A percentile compares a stretch with the other conserved stretches of the same genome.
phyloP scores from a whole-genome alignment of 2,329 filamentous ascomycete genomes.

The Pyrenophora teres region DNA sequence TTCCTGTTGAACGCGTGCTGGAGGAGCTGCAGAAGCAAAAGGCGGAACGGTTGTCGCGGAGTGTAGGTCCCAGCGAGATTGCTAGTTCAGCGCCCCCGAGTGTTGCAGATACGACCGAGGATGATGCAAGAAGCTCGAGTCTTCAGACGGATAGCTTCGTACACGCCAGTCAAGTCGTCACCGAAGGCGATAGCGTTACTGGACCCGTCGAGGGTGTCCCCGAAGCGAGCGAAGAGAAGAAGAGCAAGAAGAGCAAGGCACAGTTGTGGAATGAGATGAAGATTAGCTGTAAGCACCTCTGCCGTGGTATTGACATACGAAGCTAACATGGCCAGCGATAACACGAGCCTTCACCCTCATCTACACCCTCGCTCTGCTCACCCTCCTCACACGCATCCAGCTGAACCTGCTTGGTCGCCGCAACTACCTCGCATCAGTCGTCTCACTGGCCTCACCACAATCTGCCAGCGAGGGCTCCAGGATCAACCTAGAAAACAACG shows the following conservation, averaged over 20 bases:
- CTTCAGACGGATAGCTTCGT: slow-evolving; percentile 80
- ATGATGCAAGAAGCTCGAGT: slow-evolving; percentile 79
- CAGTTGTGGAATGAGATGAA: slow-evolving; percentile 98
- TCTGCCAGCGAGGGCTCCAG: slow-evolving; percentile 68
- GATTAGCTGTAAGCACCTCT: slow-evolving; percentile 75
- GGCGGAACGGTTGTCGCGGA: slow-evolving; percentile 68
- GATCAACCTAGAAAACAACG: slow-evolving; percentile 90
- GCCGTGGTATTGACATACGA: slow-evolving; percentile 2
- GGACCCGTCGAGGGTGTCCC: slow-evolving; percentile 41
- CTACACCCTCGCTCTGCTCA: slow-evolving; percentile 87
- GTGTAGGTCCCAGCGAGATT: slow-evolving; percentile 61
- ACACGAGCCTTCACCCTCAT: slow-evolving; percentile 89
- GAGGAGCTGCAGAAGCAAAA: slow-evolving; percentile 95
- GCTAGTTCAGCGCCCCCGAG: slow-evolving; percentile 67
- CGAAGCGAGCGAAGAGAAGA: slow-evolving; percentile 52
- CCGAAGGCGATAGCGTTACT: slow-evolving; percentile 55
- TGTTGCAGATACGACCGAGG: slow-evolving; percentile 65
- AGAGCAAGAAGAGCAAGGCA: slow-evolving; percentile 78
- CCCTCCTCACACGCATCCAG: slow-evolving; percentile 91
- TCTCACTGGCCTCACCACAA: slow-evolving; percentile 77
- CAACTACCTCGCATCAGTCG: slow-evolving; percentile 94
- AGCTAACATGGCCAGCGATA: slow-evolving; percentile 64
- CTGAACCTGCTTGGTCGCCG: slow-evolving; percentile 93
- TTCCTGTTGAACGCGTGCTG: slow-evolving; percentile 91
- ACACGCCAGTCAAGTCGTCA: slow-evolving; percentile 74